Evolutionary conservation across 306 rosid species (phyloP), one percentile per base, ranked within the genome.

Genomic region (Fragaria nilgerrensis): DNA sequence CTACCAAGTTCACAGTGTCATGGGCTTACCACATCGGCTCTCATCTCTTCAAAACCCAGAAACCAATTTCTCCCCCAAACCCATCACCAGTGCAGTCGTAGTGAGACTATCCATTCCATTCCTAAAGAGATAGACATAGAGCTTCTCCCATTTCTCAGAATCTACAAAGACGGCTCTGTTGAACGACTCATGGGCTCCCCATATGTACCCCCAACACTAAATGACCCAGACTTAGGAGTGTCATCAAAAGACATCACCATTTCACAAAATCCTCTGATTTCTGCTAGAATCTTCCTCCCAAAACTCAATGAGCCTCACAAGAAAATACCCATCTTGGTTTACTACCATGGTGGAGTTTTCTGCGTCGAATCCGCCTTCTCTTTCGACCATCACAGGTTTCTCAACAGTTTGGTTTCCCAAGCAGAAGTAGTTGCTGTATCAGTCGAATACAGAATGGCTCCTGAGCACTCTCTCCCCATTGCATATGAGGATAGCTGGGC

Each of bases 381-480:
- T 70, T 73, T 49, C 50, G 77, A 79, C 73, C 79, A 82, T 67
- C 86, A 85, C 10, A 85, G 81, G 29, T 84, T 80, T 68, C 82
- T 89, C 72, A 79, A 49, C 67, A 72, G 68, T 2, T 23, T 90
- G n/a, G 91, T 87, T 3, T 73, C 87, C 1, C 36, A 82, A 48
- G 72, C 86, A 47, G 80, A 82, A 1, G 88, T 79, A 65, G 56
- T 86, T 2, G 90, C 84, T 3, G 85, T 87, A 39, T 90, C 89
- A 1, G 89, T 85, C 0, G 92, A 88, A 77, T 90, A 90, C 65
- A 79, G 89, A 39, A 62, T 47, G 17, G 88, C 91, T 3, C 89
- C 86, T 0, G 90, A 87, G 50, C 76, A 83, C 64, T 22, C 17
- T 53, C 86, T 89, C 29, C 90, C 90, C 0, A 8, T 78, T 9